Evolutionary conservation across 495 filamentous ascomycete species (phyloP), one percentile per base, ranked within the genome.

Genomic region (Cairneyella variabilis): DNA sequence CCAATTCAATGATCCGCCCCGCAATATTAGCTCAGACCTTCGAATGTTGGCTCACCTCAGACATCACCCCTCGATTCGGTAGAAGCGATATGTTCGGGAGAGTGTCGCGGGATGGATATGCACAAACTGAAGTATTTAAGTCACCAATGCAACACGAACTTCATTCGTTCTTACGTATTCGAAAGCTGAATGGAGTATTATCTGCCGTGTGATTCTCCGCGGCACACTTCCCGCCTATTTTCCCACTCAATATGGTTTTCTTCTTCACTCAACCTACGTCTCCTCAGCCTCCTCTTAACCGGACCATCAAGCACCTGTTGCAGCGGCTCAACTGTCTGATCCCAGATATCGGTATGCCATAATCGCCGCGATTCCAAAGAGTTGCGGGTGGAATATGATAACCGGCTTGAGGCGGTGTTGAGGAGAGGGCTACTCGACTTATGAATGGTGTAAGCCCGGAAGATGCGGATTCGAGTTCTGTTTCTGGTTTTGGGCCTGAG

Each of bases 191-290:
- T n/a, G n/a, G n/a, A n/a, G n/a, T n/a, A n/a, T n/a, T n/a, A n/a
- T n/a, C n/a, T n/a, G n/a, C n/a, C n/a, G n/a, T n/a, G n/a, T n/a
- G n/a, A n/a, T n/a, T n/a, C n/a, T n/a, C n/a, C n/a, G n/a, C n/a
- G n/a, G n/a, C n/a, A n/a, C 39, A 64, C 63, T 3, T 66, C 61
- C 2, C 68, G 66, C 36, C 71, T 73, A 60, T 78, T 76, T 56
- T 84, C 80, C 0, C 69, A 70, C 41, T 77, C 67, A 42, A 88
- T 79, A 21, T 66, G 68, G 65, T 86, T 89, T 56, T 87, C 77
- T 65, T 90, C 86, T 63, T 89, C 80, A 59, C 84, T 87, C 22
- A 91, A 66, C 18, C 85, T 82, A 53, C 81, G 80, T 21, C 86
- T 79, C 10, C 81, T 74, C 22, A 90, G 76, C 39, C 86, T 79